Evolutionary conservation across 345 rosid genomes (phyloP).

Genomic region (Angophora floribunda): DNA sequence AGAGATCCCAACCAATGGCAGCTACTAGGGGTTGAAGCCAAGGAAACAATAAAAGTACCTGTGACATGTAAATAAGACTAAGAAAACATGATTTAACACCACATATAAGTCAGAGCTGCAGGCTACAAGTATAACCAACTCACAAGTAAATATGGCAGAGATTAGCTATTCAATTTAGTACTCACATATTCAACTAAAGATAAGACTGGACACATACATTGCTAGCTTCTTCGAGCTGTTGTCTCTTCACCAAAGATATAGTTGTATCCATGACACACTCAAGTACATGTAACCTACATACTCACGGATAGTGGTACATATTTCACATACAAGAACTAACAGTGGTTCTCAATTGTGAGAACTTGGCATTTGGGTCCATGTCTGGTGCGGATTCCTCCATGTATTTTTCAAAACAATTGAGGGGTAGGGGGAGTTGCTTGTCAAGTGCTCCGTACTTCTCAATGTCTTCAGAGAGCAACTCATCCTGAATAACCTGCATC

Average conservation of each 20-base stretch:
- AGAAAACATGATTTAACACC: background rate
- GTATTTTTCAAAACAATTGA: conserved; percentile 46
- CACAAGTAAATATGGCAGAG: background rate
- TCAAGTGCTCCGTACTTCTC: conserved; percentile 38
- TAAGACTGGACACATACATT: conserved; percentile 46
- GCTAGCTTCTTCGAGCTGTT: conserved; percentile 72
- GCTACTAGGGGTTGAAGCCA: conserved; percentile 79
- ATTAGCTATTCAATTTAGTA: background rate
- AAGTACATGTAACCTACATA: conserved; percentile 73
- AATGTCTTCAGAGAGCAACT: conserved; percentile 49
- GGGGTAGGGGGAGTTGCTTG: conserved; percentile 53
- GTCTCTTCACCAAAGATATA: conserved; percentile 61
- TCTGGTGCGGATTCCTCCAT: conserved; percentile 29
- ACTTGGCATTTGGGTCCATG: conserved; percentile 22
- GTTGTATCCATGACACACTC: conserved; percentile 71
- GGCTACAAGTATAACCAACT: background rate
- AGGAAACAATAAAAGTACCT: conserved; percentile 73
- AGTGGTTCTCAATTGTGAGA: conserved; percentile 27
- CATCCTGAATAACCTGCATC: conserved; percentile 74
- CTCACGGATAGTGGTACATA: conserved; percentile 83
- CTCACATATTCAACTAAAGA: conserved; percentile 11
- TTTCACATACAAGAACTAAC: conserved; percentile 62
- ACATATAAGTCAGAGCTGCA: background rate
- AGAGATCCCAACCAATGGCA: conserved; percentile 95
- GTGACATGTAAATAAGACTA: conserved; percentile 2